Base-by-base conservation (phyloP, 2,329 filamentous ascomycete genomes). In the Alternaria dauci region DNA sequence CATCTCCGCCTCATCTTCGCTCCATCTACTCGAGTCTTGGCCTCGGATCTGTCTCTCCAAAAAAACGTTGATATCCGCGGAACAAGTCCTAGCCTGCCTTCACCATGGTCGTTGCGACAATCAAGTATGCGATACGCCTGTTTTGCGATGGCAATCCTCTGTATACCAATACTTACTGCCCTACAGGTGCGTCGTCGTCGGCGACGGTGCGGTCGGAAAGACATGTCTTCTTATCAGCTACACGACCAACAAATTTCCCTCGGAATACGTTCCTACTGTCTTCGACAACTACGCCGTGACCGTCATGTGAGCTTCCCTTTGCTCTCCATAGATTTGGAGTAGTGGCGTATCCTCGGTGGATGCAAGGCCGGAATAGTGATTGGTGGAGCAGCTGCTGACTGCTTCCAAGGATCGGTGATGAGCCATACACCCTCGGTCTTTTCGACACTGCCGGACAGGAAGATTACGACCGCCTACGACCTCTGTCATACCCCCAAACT, bases 241-340 rank as follows among this genome's bases (percentile, higher is more conserved):
- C 83, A 99, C 95, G 68, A 99, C 95, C 68, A 99, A 99, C 87
- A 98, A 98, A 77, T 99, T 99, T 81, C 95, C 95, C 36, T 97
- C 94, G 75, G 95, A 99, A 94, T 99, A 99, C 81, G 95, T 99
- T 60, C 95, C 95, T 53, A 99, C 95, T 30, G 95, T 99, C 67
- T 99, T 99, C 81, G 95, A 99, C 82, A 99, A 99, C 84, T 99
- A 99, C 87, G 95, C 95, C 59, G 95, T 99, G 79, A 99, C 95
- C 70, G 95, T 99, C 71, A 99, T 99, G 95, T 97, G 87, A 89
- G 93, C 64, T 51, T 59, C 66, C 63, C 61, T 44, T 52, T 60
- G 59, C 57, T 59, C 52, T 47, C 42, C 34, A 12, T 36, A 44
- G 30, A n/a, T 6, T 52, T 30, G 14, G 46, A 28, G 18, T 28